A percentile compares a stretch with the other conserved stretches of the same genome.
These are phyloP conservation scores for Russula dissimulans DNA, from an alignment of 768 basidiomycete species.

Conservation along the genomic window DNA sequence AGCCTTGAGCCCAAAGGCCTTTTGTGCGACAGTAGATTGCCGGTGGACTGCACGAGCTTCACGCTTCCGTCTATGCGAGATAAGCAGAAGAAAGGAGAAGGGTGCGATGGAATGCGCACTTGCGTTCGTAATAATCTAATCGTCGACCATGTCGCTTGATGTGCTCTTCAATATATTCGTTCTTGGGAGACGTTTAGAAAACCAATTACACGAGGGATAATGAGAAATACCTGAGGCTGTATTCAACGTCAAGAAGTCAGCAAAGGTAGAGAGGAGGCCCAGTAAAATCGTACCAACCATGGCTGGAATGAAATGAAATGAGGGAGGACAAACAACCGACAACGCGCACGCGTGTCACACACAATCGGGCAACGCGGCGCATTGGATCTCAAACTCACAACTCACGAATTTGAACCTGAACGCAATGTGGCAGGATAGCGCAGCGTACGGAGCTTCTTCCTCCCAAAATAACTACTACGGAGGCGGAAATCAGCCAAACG, in stretches of 20 bases:
- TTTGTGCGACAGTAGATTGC: slow-evolving; percentile 79
- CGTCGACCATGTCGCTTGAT: slow-evolving; percentile 95
- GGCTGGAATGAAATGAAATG: neutral
- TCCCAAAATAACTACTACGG: slow-evolving; percentile 53
- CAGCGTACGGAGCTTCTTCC: slow-evolving; percentile 49
- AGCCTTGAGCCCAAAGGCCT: slow-evolving; percentile 92
- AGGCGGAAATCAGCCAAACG: slow-evolving; percentile 34
- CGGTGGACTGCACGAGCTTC: slow-evolving; percentile 72
- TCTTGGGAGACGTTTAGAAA: slow-evolving; percentile 41
- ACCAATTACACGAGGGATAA: neutral
- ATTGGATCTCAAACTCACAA: neutral
- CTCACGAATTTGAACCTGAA: too few relatives aligned
- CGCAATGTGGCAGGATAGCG: slow-evolving; percentile 70
- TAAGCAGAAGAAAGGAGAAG: slow-evolving; percentile 4
- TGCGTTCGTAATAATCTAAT: slow-evolving; percentile 92
- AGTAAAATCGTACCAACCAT: slow-evolving; percentile 8
- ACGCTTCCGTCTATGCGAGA: slow-evolving; percentile 56
- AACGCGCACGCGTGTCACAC: neutral
- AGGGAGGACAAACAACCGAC: neutral
- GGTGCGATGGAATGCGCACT: slow-evolving; percentile 41
- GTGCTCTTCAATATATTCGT: slow-evolving; percentile 99
- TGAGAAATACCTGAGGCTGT: slow-evolving; percentile 57
- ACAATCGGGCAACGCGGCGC: neutral
- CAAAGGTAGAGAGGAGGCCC: neutral
- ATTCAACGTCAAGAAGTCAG: slow-evolving; percentile 1